Conservation (phyloP, 148 eudicot species). For the Silene latifolia region DNA sequence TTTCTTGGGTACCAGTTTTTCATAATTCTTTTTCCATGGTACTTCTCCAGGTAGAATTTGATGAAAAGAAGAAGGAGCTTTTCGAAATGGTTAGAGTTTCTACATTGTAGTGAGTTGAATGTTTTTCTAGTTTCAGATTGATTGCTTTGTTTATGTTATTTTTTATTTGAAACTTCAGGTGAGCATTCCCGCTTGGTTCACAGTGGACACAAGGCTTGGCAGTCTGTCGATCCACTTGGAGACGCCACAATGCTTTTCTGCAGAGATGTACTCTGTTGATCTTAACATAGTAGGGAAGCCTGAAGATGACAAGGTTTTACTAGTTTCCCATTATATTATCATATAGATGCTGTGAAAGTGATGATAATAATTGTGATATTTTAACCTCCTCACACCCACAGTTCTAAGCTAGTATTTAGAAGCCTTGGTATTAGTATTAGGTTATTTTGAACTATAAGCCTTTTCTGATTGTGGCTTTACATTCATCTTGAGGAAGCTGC, state of each 20-base stretch:
- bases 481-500: not conserved
- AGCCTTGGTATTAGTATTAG: not conserved
- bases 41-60: conserved; percentile 67
- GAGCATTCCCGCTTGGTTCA: conserved; percentile 93
- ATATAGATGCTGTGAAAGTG: not conserved
- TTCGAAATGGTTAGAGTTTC: conserved; percentile 78
- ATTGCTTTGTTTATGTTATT: conserved; percentile 15
- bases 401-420: not conserved
- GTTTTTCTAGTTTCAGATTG: not conserved
- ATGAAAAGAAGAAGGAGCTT: conserved; percentile 79
- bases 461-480: not conserved
- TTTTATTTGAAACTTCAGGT: conserved; percentile 48
- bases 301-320: conserved; percentile 94
- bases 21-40: conserved; percentile 7
- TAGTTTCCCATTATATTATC: not conserved
- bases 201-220: conserved; percentile 91
- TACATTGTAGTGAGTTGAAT: conserved; percentile 7
- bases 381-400: not conserved
- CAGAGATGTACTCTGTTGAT: conserved; percentile 97
- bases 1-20: conserved; percentile 10
- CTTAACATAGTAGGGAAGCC: conserved; percentile 75
- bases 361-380: not conserved
- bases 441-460: not conserved
- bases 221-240: conserved; percentile 90
- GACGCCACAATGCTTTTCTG: conserved; percentile 96